Evolutionary conservation across 768 basidiomycete species (phyloP).

Genomic region (Rhodotorula kratochvilovae): DNA sequence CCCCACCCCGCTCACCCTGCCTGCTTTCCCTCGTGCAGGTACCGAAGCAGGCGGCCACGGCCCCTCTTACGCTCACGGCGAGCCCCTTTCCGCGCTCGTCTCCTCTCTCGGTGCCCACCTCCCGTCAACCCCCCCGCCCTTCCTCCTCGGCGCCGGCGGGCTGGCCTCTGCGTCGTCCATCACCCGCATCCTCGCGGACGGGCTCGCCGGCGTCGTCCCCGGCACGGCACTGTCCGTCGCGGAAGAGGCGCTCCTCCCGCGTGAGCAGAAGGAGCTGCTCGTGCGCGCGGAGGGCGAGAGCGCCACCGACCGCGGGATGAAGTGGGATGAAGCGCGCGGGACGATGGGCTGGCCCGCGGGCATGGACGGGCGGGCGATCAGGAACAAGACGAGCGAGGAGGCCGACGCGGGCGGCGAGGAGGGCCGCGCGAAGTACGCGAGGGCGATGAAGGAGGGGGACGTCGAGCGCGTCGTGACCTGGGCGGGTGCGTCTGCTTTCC

Average conservation of each 20-base stretch:
- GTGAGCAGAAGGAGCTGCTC: conserved; percentile 58
- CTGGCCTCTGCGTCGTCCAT: conserved; percentile 62
- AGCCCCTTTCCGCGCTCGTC: conserved; percentile 48
- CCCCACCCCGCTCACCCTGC: neutral
- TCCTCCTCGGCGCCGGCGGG: conserved; percentile 65
- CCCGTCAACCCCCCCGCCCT: neutral
- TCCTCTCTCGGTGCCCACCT: conserved; percentile 1
- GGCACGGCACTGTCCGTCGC: conserved; percentile 71
- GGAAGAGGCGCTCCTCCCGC: too few relatives aligned
- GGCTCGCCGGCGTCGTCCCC: conserved; percentile 63
- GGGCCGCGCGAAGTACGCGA: conserved; percentile 54
- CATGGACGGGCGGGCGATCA: conserved; percentile 61
- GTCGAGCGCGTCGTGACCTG: conserved; percentile 59
- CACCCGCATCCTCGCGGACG: conserved; percentile 60
- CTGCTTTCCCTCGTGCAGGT: conserved; percentile 53
- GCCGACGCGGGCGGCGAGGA: conserved; percentile 53
- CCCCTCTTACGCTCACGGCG: conserved; percentile 50
- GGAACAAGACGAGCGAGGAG: conserved; percentile 60
- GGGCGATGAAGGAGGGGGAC: conserved; percentile 53
- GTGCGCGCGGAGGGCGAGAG: conserved; percentile 38
- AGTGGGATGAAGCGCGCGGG: conserved; percentile 57
- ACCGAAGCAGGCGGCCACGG: conserved; percentile 79
- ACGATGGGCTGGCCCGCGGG: conserved; percentile 50
- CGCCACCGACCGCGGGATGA: conserved; percentile 58
- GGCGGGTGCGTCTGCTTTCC: conserved; percentile 53